Evolutionary conservation across 73 alveolate genomes (phyloP).

Genomic region (Uronychia binucleata): DNA sequence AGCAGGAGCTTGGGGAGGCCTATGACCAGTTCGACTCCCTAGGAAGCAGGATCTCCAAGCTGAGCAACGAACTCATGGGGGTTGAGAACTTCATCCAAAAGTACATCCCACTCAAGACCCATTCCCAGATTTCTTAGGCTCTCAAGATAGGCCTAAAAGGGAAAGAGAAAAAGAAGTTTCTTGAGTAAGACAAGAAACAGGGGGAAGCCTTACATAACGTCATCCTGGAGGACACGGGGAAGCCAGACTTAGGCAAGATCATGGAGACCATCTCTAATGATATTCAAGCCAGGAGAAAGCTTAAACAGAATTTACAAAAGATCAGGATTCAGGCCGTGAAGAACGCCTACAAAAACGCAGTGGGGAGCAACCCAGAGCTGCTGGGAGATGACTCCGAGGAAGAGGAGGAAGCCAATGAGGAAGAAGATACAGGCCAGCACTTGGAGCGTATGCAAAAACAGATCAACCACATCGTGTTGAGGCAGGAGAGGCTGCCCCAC

Average conservation of each 20-base stretch:
- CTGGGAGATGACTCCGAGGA: not conserved
- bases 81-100: not conserved
- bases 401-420: slow-evolving; percentile 16
- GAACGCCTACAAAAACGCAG: not conserved
- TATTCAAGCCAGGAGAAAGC: not conserved
- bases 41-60: not conserved
- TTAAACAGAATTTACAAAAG: not conserved
- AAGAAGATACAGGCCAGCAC: slow-evolving; percentile 6
- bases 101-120: not conserved
- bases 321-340: not conserved
- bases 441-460: not conserved
- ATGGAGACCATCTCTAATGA: not conserved
- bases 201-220: not conserved
- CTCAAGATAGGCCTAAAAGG: not conserved
- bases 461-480: not conserved
- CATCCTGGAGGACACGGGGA: not conserved
- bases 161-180: not conserved
- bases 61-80: not conserved
- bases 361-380: not conserved
- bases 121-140: not conserved
- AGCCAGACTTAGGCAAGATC: not conserved
- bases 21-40: not conserved
- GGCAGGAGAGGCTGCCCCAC: not conserved
- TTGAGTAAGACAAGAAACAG: not conserved
- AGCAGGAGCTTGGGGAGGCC: not conserved